Evolutionary conservation across 2,329 filamentous ascomycete species (phyloP), one percentile per base, ranked within the genome.

Genomic region (Pseudocercospora fuligena): DNA sequence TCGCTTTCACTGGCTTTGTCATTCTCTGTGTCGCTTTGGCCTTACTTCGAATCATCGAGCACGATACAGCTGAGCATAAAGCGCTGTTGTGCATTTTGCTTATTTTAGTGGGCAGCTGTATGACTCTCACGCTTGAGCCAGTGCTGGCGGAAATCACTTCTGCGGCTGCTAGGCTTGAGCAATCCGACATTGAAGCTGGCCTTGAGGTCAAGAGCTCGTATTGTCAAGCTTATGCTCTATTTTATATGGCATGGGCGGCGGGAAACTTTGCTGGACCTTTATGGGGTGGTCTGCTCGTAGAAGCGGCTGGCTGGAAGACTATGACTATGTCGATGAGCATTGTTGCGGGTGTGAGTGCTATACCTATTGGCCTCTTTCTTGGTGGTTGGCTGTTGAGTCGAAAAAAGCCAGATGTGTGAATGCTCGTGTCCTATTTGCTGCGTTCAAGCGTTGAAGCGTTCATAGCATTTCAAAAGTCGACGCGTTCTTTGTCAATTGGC

Each of bases 141-240:
- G 23, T 73, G 14, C 66, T 72, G 11, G 71, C 67, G 6, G 70
- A 73, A 29, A 70, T 73, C 49, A 68, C 70, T 8, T 60, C 68
- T 16, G 60, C 67, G 3, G 72, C 69, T 16, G 61, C 63, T 40
- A 56, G 60, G 49, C 33, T 70, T 12, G 67, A 71, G 47, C 49
- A 43, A 16, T 40, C 57, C 8, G 67, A 71, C 21, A 25, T 23
- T 5, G 53, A 64, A 11, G 59, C 23, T 64, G 69, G 63, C 2
- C 14, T 70, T 54, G 61, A 63, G 23, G 54, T 31, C 19, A 49
- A 46, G 25, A 64, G 69, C 19, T 69, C 69, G 5, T 73, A 72
- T 29, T 87, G 86, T 14, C 84, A 88, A 70, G 86, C 86, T 0
- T 89, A 89, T 73, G 86, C 69, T 7, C 58, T 74, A 46, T 74